These are phyloP conservation scores for Elsinoe ampelina DNA, from an alignment of 2,329 filamentous ascomycete species.

Conservation along the genomic window DNA sequence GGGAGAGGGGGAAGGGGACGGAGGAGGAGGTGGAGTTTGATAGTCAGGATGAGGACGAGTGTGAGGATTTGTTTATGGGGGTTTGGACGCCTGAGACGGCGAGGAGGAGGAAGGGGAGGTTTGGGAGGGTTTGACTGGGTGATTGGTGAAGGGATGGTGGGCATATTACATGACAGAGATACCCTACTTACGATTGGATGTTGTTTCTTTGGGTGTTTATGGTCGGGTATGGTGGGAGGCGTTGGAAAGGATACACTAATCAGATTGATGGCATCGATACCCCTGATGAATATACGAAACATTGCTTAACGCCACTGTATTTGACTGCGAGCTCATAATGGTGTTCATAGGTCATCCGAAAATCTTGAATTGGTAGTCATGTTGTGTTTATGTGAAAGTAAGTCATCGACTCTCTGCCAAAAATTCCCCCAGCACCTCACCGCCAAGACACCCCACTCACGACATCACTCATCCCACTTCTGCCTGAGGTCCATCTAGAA, in stretches of 20 bases:
- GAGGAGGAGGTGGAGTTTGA: slow-evolving; percentile 48
- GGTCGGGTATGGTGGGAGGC: neutral
- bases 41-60: slow-evolving; percentile 57
- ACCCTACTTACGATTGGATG: slow-evolving; percentile 1
- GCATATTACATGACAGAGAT: neutral
- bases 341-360: no score
- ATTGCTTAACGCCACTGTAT: no score
- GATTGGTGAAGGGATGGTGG: neutral
- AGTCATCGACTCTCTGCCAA: neutral
- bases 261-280: neutral
- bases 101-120: slow-evolving; percentile 30
- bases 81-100: slow-evolving; percentile 51
- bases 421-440: neutral
- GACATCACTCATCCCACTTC: slow-evolving; percentile 9
- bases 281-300: slow-evolving; percentile 9
- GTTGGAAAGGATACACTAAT: neutral
- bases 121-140: slow-evolving; percentile 13
- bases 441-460: slow-evolving; percentile 6
- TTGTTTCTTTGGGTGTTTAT: neutral
- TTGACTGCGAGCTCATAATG: no score
- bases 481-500: neutral
- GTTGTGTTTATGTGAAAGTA: no score
- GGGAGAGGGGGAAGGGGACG: neutral
- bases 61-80: slow-evolving; percentile 55
- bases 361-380: no score